Evolutionary conservation across 2,329 filamentous ascomycete species (phyloP).

Genomic region (Botrytis sinoallii): DNA sequence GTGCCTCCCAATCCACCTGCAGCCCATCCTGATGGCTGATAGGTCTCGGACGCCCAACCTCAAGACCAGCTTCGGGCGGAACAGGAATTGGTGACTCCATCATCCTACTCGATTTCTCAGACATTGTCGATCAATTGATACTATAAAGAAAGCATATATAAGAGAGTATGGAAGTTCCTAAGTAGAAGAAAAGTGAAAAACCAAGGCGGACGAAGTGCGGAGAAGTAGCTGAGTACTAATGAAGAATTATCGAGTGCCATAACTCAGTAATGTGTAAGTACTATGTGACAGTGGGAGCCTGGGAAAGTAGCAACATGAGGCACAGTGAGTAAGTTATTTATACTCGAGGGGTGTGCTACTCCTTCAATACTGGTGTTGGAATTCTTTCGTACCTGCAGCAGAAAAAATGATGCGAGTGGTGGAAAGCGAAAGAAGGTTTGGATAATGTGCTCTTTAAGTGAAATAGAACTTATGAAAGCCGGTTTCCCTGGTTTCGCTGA

Average conservation of each 20-base stretch:
- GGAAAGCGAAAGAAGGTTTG: not conserved
- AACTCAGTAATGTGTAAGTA: not conserved
- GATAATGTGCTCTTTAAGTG: not conserved
- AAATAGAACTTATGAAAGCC: not conserved
- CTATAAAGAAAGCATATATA: not conserved
- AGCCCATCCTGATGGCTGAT: not conserved
- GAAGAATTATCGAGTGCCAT: not conserved
- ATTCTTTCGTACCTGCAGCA: not conserved
- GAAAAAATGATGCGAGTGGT: not conserved
- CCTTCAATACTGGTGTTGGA: not conserved
- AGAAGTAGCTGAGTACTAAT: not conserved
- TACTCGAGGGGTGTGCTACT: not conserved
- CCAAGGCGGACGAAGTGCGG: not conserved
- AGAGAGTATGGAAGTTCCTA: not conserved
- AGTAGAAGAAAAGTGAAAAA: not conserved
- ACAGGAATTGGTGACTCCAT: not conserved
- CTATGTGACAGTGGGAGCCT: not conserved
- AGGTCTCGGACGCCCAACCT: not conserved
- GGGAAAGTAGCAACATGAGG: not conserved
- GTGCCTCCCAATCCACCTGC: constrained; percentile 1
- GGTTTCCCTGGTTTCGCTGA: not conserved
- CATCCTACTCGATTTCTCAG: not conserved
- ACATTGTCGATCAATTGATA: not conserved
- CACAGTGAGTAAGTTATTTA: not conserved
- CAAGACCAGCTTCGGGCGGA: constrained; percentile 10